Percentiles rank a stretch among this genome's conserved stretches.
Evolutionary conservation across 106 monocot genomes (phyloP).

Genomic region (Dendrobium huoshanense): DNA sequence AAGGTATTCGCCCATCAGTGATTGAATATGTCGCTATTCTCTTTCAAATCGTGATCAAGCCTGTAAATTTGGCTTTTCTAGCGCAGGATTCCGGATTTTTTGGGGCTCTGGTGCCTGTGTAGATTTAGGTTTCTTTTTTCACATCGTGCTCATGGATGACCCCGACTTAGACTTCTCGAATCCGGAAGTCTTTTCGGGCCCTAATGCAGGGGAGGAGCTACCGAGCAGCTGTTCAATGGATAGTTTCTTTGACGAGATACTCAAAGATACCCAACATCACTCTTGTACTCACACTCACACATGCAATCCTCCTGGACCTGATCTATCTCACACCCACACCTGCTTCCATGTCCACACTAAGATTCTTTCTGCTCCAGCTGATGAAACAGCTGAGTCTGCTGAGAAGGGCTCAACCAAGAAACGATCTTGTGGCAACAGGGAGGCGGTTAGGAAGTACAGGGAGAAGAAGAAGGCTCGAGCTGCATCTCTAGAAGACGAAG

Average conservation of each 20-base stretch:
- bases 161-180: constrained; percentile 59
- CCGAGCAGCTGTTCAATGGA: constrained; percentile 66
- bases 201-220: constrained; percentile 19
- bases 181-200: constrained; percentile 40
- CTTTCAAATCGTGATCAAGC: not conserved
- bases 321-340: constrained; percentile 83
- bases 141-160: constrained; percentile 49
- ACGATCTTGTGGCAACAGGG: constrained; percentile 48
- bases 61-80: not conserved
- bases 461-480: constrained; percentile 85
- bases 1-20: not conserved
- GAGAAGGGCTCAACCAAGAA: constrained; percentile 47
- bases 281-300: constrained; percentile 94
- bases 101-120: not conserved
- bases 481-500: constrained; percentile 83
- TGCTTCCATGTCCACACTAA: constrained; percentile 96
- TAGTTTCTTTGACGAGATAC: constrained; percentile 64
- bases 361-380: constrained; percentile 43
- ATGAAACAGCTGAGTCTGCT: constrained; percentile 35
- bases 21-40: not conserved
- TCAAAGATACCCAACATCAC: constrained; percentile 64
- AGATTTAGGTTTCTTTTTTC: not conserved
- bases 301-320: constrained; percentile 76
- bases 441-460: constrained; percentile 78
- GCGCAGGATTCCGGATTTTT: not conserved